Percentiles rank a stretch among this genome's conserved stretches.
Conservation (phyloP, 1,139 yeast genomes). For the Kodamaea sp. region DNA sequence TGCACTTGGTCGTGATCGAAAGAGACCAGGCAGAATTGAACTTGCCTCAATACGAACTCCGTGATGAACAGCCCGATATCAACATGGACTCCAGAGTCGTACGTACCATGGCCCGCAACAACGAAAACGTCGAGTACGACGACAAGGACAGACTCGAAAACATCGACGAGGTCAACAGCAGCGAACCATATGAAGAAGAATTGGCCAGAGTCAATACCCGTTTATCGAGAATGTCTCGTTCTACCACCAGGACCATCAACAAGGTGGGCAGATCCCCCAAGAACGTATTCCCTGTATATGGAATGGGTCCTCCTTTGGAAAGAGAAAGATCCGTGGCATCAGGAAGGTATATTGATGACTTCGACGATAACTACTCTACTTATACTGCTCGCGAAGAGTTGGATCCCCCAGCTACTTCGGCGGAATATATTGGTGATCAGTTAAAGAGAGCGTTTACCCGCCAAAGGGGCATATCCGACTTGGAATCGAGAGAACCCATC, state of each 20-base stretch:
- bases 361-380: conserved; percentile 2
- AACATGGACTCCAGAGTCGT: conserved; percentile 78
- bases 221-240: conserved; percentile 11
- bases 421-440: conserved; percentile 34
- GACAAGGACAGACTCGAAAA: conserved; percentile 4
- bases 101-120: conserved; percentile 1
- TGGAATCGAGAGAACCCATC: conserved; percentile 6
- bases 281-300: conserved; percentile 76
- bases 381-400: conserved; percentile 6
- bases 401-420: conserved; percentile 14
- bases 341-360: conserved; percentile 17
- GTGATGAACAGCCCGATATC: conserved; percentile 79
- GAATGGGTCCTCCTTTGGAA: conserved; percentile 65
- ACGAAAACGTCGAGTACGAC: conserved; percentile 9
- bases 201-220: conserved; percentile 6
- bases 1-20: conserved; percentile 71
- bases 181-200: not conserved
- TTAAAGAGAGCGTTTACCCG: conserved; percentile 23
- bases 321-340: conserved; percentile 60
- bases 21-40: conserved; percentile 59
- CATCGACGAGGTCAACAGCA: not conserved
- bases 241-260: conserved; percentile 7
- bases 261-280: conserved; percentile 54
- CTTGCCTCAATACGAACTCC: conserved; percentile 65
- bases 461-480: conserved; percentile 6